Evolutionary conservation across 768 basidiomycete genomes (phyloP), one percentile per base, ranked within the genome.

Genomic region (Fistulinella prunicolor): DNA sequence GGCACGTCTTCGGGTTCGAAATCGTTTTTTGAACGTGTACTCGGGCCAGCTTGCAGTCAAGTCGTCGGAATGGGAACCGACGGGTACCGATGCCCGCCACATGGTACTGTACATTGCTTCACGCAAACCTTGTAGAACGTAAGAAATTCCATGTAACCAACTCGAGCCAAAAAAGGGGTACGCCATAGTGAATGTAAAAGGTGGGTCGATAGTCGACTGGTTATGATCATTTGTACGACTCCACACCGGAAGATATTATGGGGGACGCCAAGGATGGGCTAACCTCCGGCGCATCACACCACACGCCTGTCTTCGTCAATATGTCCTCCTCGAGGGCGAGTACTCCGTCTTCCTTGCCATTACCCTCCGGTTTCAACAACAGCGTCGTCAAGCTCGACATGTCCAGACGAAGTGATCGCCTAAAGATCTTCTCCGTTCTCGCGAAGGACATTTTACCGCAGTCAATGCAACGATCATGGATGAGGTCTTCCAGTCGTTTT

Each of bases 381-480:
- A 42, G 19, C 3, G 45, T 28, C 17, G 42, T 39, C 38, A 59
- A 40, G 35, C 13, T 41, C 16, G 56, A 19, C 34, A 46, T 49
- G 22, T 62, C 62, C 47, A 59, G 13, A 6, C 9, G 7, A 19
- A 49, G 49, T 9, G 54, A 29, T 23, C 48, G 44, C 32, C 39
- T 54, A 19, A 65, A 60, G 16, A 55, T 41, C 3, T 50, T 41
- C 14, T 51, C 57, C 34, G 49, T 44, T 20, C 23, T 53, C 6
- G 21, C 8, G 26, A 36, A 19, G 13, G 41, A 20, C 47, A 34
- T 42, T 40, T 51, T 59, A 19, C 44, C 53, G 42, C 39, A 57
- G 23, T 63, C 61, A 12, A 64, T 57, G 49, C 58, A 64, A 12
- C 46, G 53, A 22, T 54, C 50, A 12, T 39, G 26, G 44, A 64